Evolutionary conservation across 202 grass and related monocot species (phyloP).

Genomic region (Carex arenaria): DNA sequence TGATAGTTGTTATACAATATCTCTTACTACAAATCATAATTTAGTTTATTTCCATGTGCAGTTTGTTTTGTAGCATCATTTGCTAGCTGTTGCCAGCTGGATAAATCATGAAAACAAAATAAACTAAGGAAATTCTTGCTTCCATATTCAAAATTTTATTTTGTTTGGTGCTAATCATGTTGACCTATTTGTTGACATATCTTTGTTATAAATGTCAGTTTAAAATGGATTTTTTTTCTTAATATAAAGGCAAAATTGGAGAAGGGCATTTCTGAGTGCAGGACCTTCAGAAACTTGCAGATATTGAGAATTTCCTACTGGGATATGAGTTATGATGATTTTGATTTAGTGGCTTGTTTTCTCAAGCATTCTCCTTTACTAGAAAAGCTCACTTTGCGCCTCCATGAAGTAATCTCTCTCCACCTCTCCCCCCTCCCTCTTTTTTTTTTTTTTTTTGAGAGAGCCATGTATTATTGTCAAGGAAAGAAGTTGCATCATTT

Average conservation of each 20-base stretch:
- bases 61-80: too few relatives aligned
- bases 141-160: background rate
- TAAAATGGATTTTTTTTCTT: background rate
- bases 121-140: background rate
- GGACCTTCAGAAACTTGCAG: background rate
- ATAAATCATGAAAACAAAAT: too few relatives aligned
- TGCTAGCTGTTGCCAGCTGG: too few relatives aligned
- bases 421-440: background rate
- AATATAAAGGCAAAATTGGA: background rate
- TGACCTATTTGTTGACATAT: background rate
- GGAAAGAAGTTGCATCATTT: background rate
- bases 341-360: background rate
- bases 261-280: background rate
- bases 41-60: too few relatives aligned
- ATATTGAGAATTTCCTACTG: background rate
- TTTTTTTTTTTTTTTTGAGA: background rate
- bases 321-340: background rate
- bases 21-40: too few relatives aligned
- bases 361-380: conserved; percentile 3
- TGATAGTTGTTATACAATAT: background rate
- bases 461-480: background rate
- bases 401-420: background rate
- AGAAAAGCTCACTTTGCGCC: background rate
- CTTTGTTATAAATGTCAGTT: background rate
- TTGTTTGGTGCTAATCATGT: background rate